Base-by-base conservation (phyloP, 805 yeast genomes). In the Priceomyces fermenticarens region DNA sequence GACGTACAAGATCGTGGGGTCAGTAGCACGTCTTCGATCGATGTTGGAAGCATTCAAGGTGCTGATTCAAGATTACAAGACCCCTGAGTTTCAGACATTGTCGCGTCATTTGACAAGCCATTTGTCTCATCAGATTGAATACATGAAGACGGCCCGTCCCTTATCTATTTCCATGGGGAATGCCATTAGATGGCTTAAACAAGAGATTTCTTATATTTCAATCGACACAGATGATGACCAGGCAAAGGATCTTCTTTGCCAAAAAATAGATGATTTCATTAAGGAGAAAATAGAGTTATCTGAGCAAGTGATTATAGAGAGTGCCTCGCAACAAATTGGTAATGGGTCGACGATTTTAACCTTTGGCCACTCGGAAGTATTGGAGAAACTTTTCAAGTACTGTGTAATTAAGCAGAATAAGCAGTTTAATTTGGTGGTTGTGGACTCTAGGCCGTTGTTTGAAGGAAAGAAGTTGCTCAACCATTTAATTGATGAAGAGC, bases 171-270 rank as follows among this genome's bases (percentile, higher is more conserved):
- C 96, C 1, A 93, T 93, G 99, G 99, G 99, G 40, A 93, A 90
- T 67, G 91, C 97, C 2, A 93, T 93, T 50, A 80, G 99, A 54
- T 90, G 97, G 97, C 74, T 93, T 48, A 93, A 93, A 57, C 98
- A 91, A 67, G 91, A 87, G 60, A 91, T 93, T 41, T 81, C 97
- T 0, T 74, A 78, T 32, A 79, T 91, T 36, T 82, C 89, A 43
- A 81, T 90, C 41, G 95, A 86, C 47, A 70, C 80, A 25, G 60
- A 73, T 20, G 93, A 85, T 42, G 70, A 63, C 12, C 75, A 75
- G 26, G 96, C 97, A 20, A 89, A 88, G 57, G 62, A 58, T 10
- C 66, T 72, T 28, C 70, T 93, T 42, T 64, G 78, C 43, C 81
- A 74, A 36, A 77, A 78, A 48, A 90, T 93, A 51, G 90, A 87